Evolutionary conservation across 2,329 filamentous ascomycete species (phyloP), one percentile per base, ranked within the genome.

Genomic region (Trichoderma harzianum): DNA sequence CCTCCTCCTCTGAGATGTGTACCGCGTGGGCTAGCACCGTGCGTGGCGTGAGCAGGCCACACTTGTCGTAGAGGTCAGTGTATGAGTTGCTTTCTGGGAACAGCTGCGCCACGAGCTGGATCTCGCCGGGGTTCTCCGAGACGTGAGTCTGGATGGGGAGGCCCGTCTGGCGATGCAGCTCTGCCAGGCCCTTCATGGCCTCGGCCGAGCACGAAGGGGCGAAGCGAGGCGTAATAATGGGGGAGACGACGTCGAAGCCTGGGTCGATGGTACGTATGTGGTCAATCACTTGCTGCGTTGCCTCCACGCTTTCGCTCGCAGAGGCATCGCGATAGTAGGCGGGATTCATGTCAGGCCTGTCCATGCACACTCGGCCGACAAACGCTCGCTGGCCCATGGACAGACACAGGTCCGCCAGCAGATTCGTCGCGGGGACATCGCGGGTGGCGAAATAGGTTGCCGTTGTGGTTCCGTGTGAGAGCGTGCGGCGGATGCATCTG

Each of bases 321-420:
- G 87, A 90, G 71, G 88, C 87, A 79, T 99, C 96, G 26, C 90
- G 87, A 83, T 98, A 98, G 83, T 91, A 93, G 1, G 88, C 86
- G 0, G 95, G 95, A 47, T 90, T 91, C 5, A 92, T 82, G 0
- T 83, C 80, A 0, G 81, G 80, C 34, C 87, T 87, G 80, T 98
- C 94, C 96, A 99, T 98, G 84, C 95, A 98, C n/a, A 97, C 93
- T 53, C 96, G 88, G 36, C 96, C 96, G 53, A 99, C 89, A 75
- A 98, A 93, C 7, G 96, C 96, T 68, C 96, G 87, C 82, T 99
- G 96, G 58, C 96, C 96, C 30, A 89, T 84, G 0, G 83, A 79
- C n/a, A 93, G 86, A 78, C 95, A 98, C 21, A 98, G 88, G 74
- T 93, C 90, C 0, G 95, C 93, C 7, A 99, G 90, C 8, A 97